Evolutionary conservation across 208 protist genomes (phyloP).

Genomic region (Trypanosoma theileri): DNA sequence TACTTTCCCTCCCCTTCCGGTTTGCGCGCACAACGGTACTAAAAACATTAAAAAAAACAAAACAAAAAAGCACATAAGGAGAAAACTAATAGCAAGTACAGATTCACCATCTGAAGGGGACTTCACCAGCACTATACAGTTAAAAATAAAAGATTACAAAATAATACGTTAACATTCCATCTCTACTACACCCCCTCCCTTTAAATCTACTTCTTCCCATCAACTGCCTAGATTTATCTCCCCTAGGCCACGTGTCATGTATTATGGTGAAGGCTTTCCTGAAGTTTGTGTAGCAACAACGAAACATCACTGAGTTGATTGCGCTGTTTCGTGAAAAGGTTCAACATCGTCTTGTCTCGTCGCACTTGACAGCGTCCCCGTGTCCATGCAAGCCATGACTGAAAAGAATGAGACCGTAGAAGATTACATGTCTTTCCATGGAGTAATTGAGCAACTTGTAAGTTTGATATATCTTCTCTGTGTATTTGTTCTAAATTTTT

Average conservation of each 20-base stretch:
- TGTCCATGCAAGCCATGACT: constrained; percentile 24
- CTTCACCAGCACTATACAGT: neutral
- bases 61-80: too few species aligned
- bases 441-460: constrained; percentile 16
- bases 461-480: neutral
- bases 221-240: neutral
- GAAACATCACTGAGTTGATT: constrained; percentile 21
- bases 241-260: neutral
- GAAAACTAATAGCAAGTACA: too few species aligned
- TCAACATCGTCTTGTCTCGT: constrained; percentile 20
- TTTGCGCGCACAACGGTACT: neutral
- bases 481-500: neutral
- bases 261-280: neutral
- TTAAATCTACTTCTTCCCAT: too few species aligned
- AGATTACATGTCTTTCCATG: constrained; percentile 1
- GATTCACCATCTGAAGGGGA: too few species aligned
- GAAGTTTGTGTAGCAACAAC: neutral
- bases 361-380: constrained; percentile 13
- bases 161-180: too few species aligned
- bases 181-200: too few species aligned
- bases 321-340: constrained; percentile 21
- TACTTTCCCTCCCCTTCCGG: too few species aligned
- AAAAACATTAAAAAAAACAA: constrained; percentile 2
- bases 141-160: neutral
- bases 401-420: constrained; percentile 17